Conservation (phyloP, 768 basidiomycete species). For the Lactifluus volemus region DNA sequence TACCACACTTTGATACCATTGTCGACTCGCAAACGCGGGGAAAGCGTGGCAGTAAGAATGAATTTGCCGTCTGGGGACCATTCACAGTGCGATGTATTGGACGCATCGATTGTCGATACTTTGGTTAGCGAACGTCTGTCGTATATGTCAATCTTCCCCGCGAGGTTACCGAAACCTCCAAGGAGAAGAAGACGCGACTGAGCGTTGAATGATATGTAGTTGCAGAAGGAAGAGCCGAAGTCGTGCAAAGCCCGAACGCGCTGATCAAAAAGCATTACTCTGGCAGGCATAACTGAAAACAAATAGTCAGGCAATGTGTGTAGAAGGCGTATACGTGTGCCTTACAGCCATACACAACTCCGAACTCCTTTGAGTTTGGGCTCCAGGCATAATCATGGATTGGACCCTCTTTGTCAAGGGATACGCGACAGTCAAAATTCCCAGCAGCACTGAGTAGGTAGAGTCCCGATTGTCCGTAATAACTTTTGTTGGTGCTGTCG, state of each 20-base stretch:
- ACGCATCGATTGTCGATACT: slow-evolving; percentile 71
- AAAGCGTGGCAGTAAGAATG: slow-evolving; percentile 92
- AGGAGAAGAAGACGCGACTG: slow-evolving; percentile 83
- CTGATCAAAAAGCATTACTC: slow-evolving; percentile 85
- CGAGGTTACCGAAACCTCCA: slow-evolving; percentile 95
- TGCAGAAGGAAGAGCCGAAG: slow-evolving; percentile 83
- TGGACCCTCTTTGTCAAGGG: slow-evolving; percentile 91
- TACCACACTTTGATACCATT: slow-evolving; percentile 98
- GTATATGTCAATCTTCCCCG: slow-evolving; percentile 87
- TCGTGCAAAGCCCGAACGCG: slow-evolving; percentile 83
- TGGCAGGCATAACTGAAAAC: slow-evolving; percentile 83
- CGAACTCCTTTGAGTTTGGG: slow-evolving; percentile 94
- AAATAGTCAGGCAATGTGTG: background rate
- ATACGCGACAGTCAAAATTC: slow-evolving; percentile 86
- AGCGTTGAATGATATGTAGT: slow-evolving; percentile 92
- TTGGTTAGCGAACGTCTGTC: slow-evolving; percentile 83
- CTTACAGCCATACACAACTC: slow-evolving; percentile 94
- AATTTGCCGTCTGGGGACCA: slow-evolving; percentile 94
- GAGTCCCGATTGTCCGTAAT: slow-evolving; percentile 95
- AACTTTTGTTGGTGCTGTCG: slow-evolving; percentile 93
- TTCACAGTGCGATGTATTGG: slow-evolving; percentile 89
- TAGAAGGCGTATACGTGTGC: slow-evolving; percentile 13
- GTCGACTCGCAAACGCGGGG: slow-evolving; percentile 90
- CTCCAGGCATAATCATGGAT: slow-evolving; percentile 97
- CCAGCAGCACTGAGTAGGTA: slow-evolving; percentile 90